Evolutionary conservation across 495 filamentous ascomycete genomes (phyloP), one percentile per base, ranked within the genome.

Genomic region (Penicillium flavigenum): DNA sequence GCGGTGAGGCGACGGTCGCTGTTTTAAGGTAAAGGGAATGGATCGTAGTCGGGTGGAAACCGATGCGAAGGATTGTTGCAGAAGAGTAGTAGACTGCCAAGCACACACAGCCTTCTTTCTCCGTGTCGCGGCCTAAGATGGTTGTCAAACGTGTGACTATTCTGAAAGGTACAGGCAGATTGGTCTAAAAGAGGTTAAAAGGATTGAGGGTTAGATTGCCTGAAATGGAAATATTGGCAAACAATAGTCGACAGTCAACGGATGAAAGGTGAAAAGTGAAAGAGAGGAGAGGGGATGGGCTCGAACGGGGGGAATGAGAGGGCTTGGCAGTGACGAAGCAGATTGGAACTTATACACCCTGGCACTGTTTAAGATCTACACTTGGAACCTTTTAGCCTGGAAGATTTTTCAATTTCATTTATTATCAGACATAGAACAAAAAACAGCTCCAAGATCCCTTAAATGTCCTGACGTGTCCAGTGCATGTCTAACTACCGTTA

Each of bases 281-380:
- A 54, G 50, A 57, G 20, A 34, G 46, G 42, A 46, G 62, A 58
- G 64, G 65, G 61, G 59, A 52, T 70, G 67, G 67, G 67, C 67
- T 66, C 59, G 63, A 68, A 63, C 59, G 59, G 65, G 65, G 62
- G 64, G 46, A 38, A 32, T 7, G 9, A 32, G 54, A 36, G 56
- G 65, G 53, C 66, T 69, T 69, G 66, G 66, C 66, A 65, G 64
- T 69, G 66, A 69, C 64, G 66, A 69, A 64, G 66, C 66, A 27
- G 45, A 27, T 51, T 47, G 53, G 39, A 55, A 55, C 32, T 47
- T 39, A 19, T 47, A 39, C 20, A 27, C 24, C 12, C 20, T 29
- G 24, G n/a, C 46, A 48, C 5, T 20, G 53, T 47, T 20, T 5
- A 34, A 27, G 53, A 55, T 55, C 53, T 55, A 24, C 22, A 24